Base-by-base conservation (phyloP, 345 rosid species). In the Passiflora organensis region DNA sequence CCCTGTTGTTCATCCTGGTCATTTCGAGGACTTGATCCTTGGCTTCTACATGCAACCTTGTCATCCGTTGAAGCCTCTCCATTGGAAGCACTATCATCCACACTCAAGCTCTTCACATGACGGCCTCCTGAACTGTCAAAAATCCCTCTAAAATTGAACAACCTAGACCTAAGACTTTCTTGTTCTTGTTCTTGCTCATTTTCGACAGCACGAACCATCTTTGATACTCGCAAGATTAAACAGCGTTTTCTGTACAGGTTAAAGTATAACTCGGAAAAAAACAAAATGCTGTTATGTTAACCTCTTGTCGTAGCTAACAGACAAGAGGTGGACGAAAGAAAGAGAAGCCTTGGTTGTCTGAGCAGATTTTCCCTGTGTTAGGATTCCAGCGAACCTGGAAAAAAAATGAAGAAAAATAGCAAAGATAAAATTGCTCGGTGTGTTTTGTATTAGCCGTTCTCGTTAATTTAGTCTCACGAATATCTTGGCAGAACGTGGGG, bases 81-180 rank as follows among this genome's bases (percentile, higher is more conserved):
- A 4, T 44, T 62, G 16, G 66, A 42, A 38, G 68, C 59, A 42
- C 73, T 70, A 0, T n/a, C 62, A 39, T 78, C 86, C 1, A 60
- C 21, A 72, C 81, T 77, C 63, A 62, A 46, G 58, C 80, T 82
- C 69, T 80, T 90, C 13, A 58, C 61, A 19, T 80, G 82, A 13
- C n/a, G 34, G 43, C 47, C 74, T 3, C 60, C 70, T 16, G 60
- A 34, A 48, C 43, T 69, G 4, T 76, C 89, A 51, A 51, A 41
- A 82, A 75, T 66, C 55, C 72, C 95, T 60, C 60, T 65, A 73
- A 85, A 87, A 77, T 79, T 71, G 64, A 63, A 76, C 72, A 87
- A 65, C 64, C 81, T 83, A 22, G 89, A 77, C 77, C 53, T 77
- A 20, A 51, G 63, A 52, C 38, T 77, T 48, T 83, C 80, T 58